phyloP scores from a whole-genome alignment of 257 asterid genomes.

The Penstemon newberryi region DNA sequence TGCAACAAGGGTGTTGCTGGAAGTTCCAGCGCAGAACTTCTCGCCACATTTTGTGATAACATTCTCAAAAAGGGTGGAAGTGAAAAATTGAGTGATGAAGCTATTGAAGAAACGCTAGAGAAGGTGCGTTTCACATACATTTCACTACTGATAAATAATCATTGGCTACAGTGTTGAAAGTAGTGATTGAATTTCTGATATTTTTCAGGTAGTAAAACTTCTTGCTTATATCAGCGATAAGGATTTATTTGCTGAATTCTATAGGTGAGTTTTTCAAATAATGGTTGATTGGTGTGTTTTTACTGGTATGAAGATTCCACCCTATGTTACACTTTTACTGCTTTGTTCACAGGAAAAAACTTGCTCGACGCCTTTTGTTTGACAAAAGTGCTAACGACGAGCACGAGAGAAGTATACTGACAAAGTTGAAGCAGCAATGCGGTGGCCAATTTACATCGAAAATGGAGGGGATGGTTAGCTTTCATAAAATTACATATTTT shows the following conservation, averaged over 20 bases:
- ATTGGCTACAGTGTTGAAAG: constrained; percentile 8
- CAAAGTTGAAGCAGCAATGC: constrained; percentile 98
- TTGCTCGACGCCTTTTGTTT: constrained; percentile 86
- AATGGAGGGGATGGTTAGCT: constrained; percentile 99
- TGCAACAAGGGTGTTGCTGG: constrained; percentile 99
- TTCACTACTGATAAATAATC: neutral
- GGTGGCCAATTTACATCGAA: constrained; percentile 99
- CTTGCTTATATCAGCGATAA: constrained; percentile 95
- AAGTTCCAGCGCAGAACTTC: constrained; percentile 97
- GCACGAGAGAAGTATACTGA: constrained; percentile 93
- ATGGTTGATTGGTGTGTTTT: constrained; percentile 4
- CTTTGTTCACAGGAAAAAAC: constrained; percentile 73
- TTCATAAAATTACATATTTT: constrained; percentile 1
- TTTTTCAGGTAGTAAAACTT: constrained; percentile 81
- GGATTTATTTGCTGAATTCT: constrained; percentile 98
- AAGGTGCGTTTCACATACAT: constrained; percentile 49
- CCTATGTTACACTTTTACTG: constrained; percentile 13
- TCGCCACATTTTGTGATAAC: constrained; percentile 96
- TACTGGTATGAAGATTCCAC: constrained; percentile 10
- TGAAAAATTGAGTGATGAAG: constrained; percentile 97
- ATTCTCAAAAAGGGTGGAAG: constrained; percentile 97
- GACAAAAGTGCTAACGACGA: constrained; percentile 99
- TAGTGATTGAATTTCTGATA: constrained; percentile 28
- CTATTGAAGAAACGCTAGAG: constrained; percentile 97
- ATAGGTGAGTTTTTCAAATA: constrained; percentile 50